Evolutionary conservation across 2,329 filamentous ascomycete species (phyloP), one percentile per base, ranked within the genome.

Genomic region (Stromatinia cepivora): DNA sequence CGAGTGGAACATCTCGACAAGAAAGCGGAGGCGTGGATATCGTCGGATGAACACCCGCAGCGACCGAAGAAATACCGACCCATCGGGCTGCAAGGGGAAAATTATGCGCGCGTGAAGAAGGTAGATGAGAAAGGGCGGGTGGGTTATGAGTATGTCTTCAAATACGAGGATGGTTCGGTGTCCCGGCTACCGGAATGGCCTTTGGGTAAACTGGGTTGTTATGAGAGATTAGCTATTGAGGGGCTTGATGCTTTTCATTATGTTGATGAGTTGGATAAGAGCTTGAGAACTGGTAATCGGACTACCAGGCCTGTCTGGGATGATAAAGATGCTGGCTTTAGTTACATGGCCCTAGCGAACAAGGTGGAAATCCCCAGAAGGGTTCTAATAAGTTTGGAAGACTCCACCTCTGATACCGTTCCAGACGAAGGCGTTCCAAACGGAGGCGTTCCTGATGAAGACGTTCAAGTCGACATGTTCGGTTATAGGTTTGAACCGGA

Each of bases 251-350:
- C 57, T 3, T 59, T 39, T 25, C 31, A 59, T 25, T 45, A 59
- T 45, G 57, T 59, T n/a, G 57, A 59, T 59, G 57, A 36, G 31
- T n/a, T 59, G n/a, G 57, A 59, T 59, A 9, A n/a, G 25, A 28
- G 15, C 17, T 45, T 59, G 42, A 11, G 34, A 36, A 59, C 20
- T 28, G 57, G 36, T n/a, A 20, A 39, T 20, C 15, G 39, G 57
- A 59, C 57, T 17, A 34, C 20, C 13, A 20, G 57, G 28, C 13
- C 31, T 10, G 52, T 31, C 25, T 53, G 25, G 52, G 52, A 15
- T 0, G 52, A 53, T 11, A 53, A 53, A 53, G 52, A n/a, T n/a
- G n/a, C n/a, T n/a, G n/a, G n/a, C n/a, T n/a, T n/a, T n/a, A n/a
- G n/a, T n/a, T n/a, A n/a, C n/a, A n/a, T n/a, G n/a, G n/a, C n/a